A percentile compares a stretch with the other conserved stretches of the same genome.
Conservation (phyloP, 495 filamentous ascomycete genomes). For the Bacidia rubella region DNA sequence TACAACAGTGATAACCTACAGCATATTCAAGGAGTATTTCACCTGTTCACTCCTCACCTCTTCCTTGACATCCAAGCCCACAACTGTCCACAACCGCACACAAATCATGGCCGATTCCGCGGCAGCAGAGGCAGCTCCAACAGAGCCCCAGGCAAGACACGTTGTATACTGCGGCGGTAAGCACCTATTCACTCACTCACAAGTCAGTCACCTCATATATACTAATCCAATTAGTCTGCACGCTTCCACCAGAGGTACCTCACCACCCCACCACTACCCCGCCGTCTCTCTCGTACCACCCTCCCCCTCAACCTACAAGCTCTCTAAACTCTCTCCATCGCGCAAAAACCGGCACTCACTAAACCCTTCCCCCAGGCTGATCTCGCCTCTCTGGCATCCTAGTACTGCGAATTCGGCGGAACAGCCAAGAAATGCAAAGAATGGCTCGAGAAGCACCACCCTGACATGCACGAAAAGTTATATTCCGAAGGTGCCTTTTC, state of each 20-base stretch:
- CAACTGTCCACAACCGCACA: not conserved
- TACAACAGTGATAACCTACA: no score
- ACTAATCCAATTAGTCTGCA: slow-evolving; percentile 52
- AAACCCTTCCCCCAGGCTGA: slow-evolving; percentile 9
- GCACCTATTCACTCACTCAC: slow-evolving; percentile 13
- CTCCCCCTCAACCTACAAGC: not conserved
- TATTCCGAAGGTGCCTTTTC: slow-evolving; percentile 61
- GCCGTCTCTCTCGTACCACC: not conserved
- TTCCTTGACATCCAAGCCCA: no score
- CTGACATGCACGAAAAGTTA: slow-evolving; percentile 57
- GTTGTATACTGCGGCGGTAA: slow-evolving; percentile 74
- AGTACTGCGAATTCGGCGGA: slow-evolving; percentile 98
- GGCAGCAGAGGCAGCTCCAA: slow-evolving; percentile 21
- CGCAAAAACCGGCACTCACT: slow-evolving; percentile 5
- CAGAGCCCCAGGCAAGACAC: slow-evolving; percentile 48
- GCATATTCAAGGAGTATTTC: no score
- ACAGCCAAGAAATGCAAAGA: slow-evolving; percentile 97
- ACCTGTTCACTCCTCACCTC: no score
- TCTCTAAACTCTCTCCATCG: not conserved
- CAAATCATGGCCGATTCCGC: slow-evolving; percentile 23
- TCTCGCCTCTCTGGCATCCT: no score
- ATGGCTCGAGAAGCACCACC: slow-evolving; percentile 70
- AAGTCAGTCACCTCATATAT: not conserved
- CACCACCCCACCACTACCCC: slow-evolving; percentile 2
- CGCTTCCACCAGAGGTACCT: slow-evolving; percentile 83